Conservation (phyloP, 208 protist species). For the Naegleria lovaniensis region DNA sequence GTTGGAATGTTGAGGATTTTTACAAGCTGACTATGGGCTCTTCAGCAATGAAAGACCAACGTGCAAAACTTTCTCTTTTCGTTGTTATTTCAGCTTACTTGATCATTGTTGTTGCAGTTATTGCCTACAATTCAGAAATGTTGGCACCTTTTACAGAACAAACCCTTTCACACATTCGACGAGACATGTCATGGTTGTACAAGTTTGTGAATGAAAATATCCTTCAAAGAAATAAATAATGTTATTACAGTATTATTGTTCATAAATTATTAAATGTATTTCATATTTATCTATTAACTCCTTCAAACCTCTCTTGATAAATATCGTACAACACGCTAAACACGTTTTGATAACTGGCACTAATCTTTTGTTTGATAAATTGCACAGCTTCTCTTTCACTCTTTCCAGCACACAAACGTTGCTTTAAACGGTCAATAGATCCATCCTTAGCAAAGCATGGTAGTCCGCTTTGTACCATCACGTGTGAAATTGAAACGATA, state of each 20-base stretch:
- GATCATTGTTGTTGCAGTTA: too few species aligned
- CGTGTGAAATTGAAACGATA: constrained; percentile 67
- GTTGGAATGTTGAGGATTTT: neutral
- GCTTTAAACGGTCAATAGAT: constrained; percentile 17
- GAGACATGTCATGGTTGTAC: too few species aligned
- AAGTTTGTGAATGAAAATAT: too few species aligned
- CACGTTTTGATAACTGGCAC: constrained; percentile 11
- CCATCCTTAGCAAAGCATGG: constrained; percentile 71
- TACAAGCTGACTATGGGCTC: neutral
- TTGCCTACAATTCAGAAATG: too few species aligned
- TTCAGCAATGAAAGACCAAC: neutral
- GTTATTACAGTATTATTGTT: too few species aligned
- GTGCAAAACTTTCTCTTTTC: neutral
- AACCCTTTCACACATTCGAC: too few species aligned
- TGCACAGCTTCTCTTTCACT: neutral
- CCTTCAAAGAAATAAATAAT: too few species aligned
- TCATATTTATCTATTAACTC: constrained; percentile 13
- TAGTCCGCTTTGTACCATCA: constrained; percentile 71
- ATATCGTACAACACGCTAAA: neutral
- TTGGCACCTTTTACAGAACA: too few species aligned
- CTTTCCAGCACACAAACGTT: neutral
- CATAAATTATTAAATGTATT: too few species aligned
- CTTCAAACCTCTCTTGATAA: constrained; percentile 25
- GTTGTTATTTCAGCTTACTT: neutral
- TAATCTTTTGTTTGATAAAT: constrained; percentile 18